Conservation (phyloP, 2,329 filamentous ascomycete genomes). For the Fusarium fujikuroi region DNA sequence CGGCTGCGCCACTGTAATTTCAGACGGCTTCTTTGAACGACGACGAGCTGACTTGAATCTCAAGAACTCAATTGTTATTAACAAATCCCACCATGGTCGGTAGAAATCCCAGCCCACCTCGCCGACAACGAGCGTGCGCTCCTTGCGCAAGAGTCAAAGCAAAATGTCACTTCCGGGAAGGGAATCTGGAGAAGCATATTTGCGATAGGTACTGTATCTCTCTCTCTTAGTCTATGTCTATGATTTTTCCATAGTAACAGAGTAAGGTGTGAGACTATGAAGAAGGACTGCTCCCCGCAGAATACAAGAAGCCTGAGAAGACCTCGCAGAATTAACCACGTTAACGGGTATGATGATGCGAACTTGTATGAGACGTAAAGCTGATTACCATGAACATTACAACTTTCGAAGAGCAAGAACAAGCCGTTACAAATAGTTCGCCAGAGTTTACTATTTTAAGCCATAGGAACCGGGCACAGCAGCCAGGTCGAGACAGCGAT, state of each 20-base stretch:
- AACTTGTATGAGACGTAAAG: background rate
- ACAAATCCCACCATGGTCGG: constrained; percentile 9
- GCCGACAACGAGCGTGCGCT: constrained; percentile 47
- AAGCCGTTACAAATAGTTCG: background rate
- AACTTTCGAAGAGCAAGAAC: background rate
- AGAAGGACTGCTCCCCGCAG: constrained; percentile 46
- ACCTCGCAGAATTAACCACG: constrained; percentile 45
- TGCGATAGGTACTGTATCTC: constrained; percentile 44
- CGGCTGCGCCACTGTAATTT: background rate
- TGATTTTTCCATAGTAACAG: background rate
- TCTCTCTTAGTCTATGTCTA: background rate
- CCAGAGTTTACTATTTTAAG: background rate
- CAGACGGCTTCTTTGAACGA: background rate
- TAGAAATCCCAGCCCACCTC: constrained; percentile 43
- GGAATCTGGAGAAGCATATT: constrained; percentile 34
- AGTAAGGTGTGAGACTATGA: constrained; percentile 42
- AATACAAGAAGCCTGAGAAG: constrained; percentile 46
- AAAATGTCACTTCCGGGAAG: constrained; percentile 45
- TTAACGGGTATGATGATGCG: constrained; percentile 36
- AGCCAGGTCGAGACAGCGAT: background rate
- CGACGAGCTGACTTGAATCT: background rate
- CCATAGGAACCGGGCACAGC: background rate
- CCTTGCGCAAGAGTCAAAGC: constrained; percentile 45
- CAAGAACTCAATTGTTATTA: no score
- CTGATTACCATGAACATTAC: background rate